A percentile compares a stretch with the other conserved stretches of the same genome.
phyloP scores from a whole-genome alignment of 208 protist genomes.

The Trypanosoma rangeli region DNA sequence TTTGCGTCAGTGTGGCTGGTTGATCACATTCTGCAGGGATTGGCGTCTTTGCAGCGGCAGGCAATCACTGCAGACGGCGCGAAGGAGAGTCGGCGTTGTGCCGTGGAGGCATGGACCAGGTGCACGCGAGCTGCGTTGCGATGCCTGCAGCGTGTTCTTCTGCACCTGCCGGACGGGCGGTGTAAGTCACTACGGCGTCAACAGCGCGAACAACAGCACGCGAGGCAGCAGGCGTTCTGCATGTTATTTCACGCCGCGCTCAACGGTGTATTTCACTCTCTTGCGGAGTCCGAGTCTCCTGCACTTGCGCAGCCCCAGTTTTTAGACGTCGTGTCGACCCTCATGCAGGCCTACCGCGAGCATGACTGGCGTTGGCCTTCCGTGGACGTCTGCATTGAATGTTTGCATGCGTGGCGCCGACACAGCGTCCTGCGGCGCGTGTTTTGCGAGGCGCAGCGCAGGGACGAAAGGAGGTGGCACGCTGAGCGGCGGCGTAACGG shows the following conservation, averaged over 20 bases:
- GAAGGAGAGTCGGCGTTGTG: background rate
- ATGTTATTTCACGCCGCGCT: slow-evolving; percentile 16
- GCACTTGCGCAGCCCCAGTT: background rate
- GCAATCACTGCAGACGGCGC: background rate
- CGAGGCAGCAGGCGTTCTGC: slow-evolving; percentile 26
- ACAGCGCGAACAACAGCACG: background rate
- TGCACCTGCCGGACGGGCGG: slow-evolving; percentile 7
- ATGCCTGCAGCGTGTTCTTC: slow-evolving; percentile 20
- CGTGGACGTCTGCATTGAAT: slow-evolving; percentile 46
- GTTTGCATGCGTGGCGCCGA: slow-evolving; percentile 55
- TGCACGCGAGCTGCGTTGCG: slow-evolving; percentile 12
- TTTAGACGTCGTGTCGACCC: slow-evolving; percentile 10
- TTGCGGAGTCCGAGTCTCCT: background rate
- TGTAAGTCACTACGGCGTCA: background rate
- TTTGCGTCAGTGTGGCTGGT: slow-evolving; percentile 21
- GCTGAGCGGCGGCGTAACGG: background rate
- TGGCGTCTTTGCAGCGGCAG: slow-evolving; percentile 8
- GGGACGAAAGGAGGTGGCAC: slow-evolving; percentile 20
- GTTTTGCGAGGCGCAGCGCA: slow-evolving; percentile 29
- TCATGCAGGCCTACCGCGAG: slow-evolving; percentile 33
- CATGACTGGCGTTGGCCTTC: slow-evolving; percentile 39
- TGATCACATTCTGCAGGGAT: slow-evolving; percentile 2
- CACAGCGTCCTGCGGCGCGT: slow-evolving; percentile 43
- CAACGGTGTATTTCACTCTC: slow-evolving; percentile 18
- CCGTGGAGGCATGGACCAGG: slow-evolving; percentile 8